Conservation (phyloP, 257 asterid species). For the Henckelia pumila region DNA sequence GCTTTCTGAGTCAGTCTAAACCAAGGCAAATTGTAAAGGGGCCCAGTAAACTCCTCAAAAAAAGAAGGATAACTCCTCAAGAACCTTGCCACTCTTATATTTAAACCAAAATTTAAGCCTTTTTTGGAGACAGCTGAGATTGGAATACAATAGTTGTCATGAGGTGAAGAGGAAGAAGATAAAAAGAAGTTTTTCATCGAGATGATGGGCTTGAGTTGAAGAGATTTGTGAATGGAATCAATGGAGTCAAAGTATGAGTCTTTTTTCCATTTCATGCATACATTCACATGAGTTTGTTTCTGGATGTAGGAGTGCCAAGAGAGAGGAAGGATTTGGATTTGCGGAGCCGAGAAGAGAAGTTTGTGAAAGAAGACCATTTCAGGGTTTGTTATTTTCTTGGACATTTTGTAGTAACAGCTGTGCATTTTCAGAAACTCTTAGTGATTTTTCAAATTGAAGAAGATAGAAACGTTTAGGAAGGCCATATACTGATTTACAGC, state of each 20-base stretch:
- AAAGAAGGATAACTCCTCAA: conserved; percentile 77
- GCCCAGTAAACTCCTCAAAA: conserved; percentile 85
- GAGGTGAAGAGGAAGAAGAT: conserved; percentile 58
- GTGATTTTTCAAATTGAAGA: neutral
- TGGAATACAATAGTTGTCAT: conserved; percentile 59
- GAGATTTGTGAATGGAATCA: conserved; percentile 75
- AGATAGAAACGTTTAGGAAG: neutral
- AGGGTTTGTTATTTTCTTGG: conserved; percentile 15
- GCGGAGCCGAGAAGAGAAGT: conserved; percentile 25
- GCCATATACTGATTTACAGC: neutral
- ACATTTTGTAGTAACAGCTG: neutral
- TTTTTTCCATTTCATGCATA: conserved; percentile 88
- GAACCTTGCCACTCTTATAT: conserved; percentile 63
- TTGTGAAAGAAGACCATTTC: conserved; percentile 17
- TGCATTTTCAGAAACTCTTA: neutral
- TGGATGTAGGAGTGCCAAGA: conserved; percentile 30
- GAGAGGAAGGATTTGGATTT: conserved; percentile 16
- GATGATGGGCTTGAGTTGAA: conserved; percentile 62
- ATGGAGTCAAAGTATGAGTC: conserved; percentile 65
- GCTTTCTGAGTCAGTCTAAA: conserved; percentile 68
- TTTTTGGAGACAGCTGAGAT: conserved; percentile 68
- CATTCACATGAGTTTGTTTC: conserved; percentile 57
- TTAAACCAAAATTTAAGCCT: conserved; percentile 51
- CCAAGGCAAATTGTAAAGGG: conserved; percentile 72
- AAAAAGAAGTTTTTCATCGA: conserved; percentile 64